Evolutionary conservation across 495 filamentous ascomycete species (phyloP), one percentile per base, ranked within the genome.

Genomic region (Xylaria cubensis): DNA sequence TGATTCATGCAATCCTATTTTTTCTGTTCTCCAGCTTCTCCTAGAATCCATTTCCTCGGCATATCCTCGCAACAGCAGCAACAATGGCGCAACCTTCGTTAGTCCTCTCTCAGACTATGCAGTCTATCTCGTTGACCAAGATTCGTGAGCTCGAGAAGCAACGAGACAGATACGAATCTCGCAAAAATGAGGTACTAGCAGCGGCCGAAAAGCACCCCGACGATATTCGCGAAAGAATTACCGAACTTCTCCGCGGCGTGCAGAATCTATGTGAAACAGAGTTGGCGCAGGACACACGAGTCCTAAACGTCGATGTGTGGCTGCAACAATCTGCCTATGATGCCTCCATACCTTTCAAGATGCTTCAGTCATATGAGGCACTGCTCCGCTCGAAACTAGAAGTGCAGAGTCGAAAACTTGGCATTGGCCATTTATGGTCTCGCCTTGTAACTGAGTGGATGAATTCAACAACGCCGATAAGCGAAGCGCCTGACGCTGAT

Each of bases 381-480:
- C 81, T 84, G 58, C 77, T 89, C 80, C 67, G 79, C 82, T 24
- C 78, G 76, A 59, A 75, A 73, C 74, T 83, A 5, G 79, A 83
- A 50, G 62, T 84, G 21, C 83, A 90, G 73, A 87, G 87, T 65
- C 77, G 85, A 55, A 88, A 85, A 70, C 84, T 90, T 50, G 82
- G 89, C 63, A 88, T 91, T 74, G 89, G 88, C 4, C 81, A 85
- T 39, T 84, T 92, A 46, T 92, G 91, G 76, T 89, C 87, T 51
- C 82, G 83, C 21, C 76, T 93, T 65, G 82, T 92, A 32, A 92
- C 83, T 4, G 89, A 93, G 75, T 92, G 90, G 90, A 79, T 92
- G 75, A 76, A 80, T 1, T 69, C 72, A 6, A 59, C 65, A 7
- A 67, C 74, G 17, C 67, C 80, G 1, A 65, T 78, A 46, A 42